Evolutionary conservation across 1,284 basidiomycete species (phyloP).

Genomic region (Ceratobasidium sp.): DNA sequence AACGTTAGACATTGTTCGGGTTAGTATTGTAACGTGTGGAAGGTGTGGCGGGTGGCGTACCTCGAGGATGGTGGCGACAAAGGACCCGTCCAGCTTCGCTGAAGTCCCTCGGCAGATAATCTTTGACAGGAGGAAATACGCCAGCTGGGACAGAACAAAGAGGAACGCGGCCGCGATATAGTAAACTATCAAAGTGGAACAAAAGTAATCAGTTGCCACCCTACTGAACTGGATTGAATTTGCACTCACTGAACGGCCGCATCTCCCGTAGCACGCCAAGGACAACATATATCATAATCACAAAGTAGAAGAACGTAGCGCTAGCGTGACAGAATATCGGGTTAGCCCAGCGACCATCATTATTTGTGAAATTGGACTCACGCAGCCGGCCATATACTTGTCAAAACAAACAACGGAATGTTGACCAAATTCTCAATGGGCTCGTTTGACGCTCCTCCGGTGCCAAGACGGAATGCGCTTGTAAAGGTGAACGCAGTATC

Average conservation of each 20-base stretch:
- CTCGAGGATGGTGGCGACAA: slow-evolving; percentile 80
- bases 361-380: no score
- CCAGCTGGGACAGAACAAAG: slow-evolving; percentile 79
- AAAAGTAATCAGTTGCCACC: slow-evolving; percentile 26
- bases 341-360: no score
- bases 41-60: background rate
- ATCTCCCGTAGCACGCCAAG: slow-evolving; percentile 74
- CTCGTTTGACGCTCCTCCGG: slow-evolving; percentile 51
- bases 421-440: slow-evolving; percentile 66
- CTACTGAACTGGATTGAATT: background rate
- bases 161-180: slow-evolving; percentile 72
- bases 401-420: slow-evolving; percentile 79
- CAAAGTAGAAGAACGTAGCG: slow-evolving; percentile 71
- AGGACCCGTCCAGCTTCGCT: slow-evolving; percentile 79
- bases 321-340: no score
- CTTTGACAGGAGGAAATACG: slow-evolving; percentile 78
- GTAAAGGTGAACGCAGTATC: slow-evolving; percentile 78
- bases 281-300: slow-evolving; percentile 80
- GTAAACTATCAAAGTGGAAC: slow-evolving; percentile 59
- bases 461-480: slow-evolving; percentile 56
- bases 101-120: slow-evolving; percentile 76
- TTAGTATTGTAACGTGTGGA: background rate
- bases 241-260: slow-evolving; percentile 66
- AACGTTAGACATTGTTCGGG: slow-evolving; percentile 44
- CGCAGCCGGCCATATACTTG: slow-evolving; percentile 84